Percentiles rank a stretch among this genome's conserved stretches.
These are phyloP conservation scores for Letharia columbiana DNA, from an alignment of 495 filamentous ascomycete genomes.

Conservation along the genomic window DNA sequence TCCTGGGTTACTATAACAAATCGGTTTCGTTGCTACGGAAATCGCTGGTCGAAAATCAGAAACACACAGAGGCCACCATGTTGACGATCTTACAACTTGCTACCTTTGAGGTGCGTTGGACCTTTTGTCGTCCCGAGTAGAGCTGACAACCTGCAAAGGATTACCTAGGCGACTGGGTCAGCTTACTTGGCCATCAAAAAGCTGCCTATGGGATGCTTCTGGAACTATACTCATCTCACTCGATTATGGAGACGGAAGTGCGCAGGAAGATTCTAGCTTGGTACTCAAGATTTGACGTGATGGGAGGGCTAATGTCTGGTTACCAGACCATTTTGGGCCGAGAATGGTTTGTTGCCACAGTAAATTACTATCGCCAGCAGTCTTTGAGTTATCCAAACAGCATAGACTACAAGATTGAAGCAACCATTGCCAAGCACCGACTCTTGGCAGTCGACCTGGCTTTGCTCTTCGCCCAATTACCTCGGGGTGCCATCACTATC, in stretches of 20 bases:
- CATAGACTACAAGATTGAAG: constrained; percentile 56
- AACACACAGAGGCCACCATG: constrained; percentile 64
- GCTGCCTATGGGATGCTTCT: constrained; percentile 77
- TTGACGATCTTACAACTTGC: constrained; percentile 87
- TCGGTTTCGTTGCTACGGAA: constrained; percentile 68
- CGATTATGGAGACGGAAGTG: constrained; percentile 58
- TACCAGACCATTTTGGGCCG: constrained; percentile 62
- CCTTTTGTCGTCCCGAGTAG: background rate
- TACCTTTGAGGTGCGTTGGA: constrained; percentile 70
- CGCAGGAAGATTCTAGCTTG: constrained; percentile 67
- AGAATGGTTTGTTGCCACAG: constrained; percentile 68
- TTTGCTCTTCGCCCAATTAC: constrained; percentile 59
- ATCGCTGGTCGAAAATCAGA: constrained; percentile 59
- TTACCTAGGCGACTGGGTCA: constrained; percentile 89
- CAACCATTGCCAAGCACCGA: constrained; percentile 54
- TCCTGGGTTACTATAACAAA: constrained; percentile 83
- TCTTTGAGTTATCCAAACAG: constrained; percentile 52
- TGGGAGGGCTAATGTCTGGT: constrained; percentile 72
- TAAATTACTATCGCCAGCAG: constrained; percentile 54
- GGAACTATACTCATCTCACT: constrained; percentile 67
- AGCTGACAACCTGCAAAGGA: constrained; percentile 52
- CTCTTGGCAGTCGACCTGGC: constrained; percentile 75
- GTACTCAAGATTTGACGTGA: constrained; percentile 86
- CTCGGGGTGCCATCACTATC: constrained; percentile 52
- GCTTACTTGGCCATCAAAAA: constrained; percentile 83